phyloP scores from a whole-genome alignment of 164 flowering plant genomes.

The Berberis thunbergii region DNA sequence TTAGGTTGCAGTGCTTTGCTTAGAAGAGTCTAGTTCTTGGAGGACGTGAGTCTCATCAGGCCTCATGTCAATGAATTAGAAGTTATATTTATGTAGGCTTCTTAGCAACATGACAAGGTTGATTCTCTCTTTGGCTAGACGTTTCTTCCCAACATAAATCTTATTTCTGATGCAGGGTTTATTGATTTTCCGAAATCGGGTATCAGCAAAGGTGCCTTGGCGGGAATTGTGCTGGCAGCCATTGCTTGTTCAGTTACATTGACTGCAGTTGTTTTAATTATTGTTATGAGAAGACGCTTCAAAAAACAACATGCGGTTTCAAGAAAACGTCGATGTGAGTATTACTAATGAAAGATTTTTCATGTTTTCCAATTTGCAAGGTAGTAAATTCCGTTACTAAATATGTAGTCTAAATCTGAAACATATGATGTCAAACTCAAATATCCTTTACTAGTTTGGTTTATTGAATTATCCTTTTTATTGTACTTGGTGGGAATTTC shows the following conservation, averaged over 20 bases:
- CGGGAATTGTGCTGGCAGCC: constrained; percentile 32
- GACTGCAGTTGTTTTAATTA: constrained; percentile 23
- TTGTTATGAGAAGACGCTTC: constrained; percentile 25
- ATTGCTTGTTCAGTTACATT: constrained; percentile 22
- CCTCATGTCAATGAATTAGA: background rate
- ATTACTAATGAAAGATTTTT: background rate
- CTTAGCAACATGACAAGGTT: background rate
- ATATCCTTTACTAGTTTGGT: too few relatives aligned
- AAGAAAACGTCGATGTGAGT: constrained; percentile 38
- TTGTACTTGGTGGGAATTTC: too few relatives aligned
- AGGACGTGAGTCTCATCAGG: too few relatives aligned
- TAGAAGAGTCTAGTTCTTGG: too few relatives aligned
- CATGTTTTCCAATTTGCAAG: background rate
- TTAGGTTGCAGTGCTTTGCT: too few relatives aligned
- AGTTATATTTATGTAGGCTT: background rate
- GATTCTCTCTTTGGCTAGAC: background rate
- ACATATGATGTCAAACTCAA: too few relatives aligned
- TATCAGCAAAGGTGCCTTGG: constrained; percentile 38
- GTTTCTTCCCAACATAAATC: background rate
- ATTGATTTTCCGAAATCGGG: constrained; percentile 9
- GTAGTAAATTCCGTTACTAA: background rate
- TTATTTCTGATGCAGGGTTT: constrained; percentile 21
- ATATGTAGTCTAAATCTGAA: background rate
- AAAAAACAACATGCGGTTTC: constrained; percentile 19
- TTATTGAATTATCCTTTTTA: too few relatives aligned